Conservation (phyloP, 129 eudicot genomes). For the Chrysanthemum seticuspe region DNA sequence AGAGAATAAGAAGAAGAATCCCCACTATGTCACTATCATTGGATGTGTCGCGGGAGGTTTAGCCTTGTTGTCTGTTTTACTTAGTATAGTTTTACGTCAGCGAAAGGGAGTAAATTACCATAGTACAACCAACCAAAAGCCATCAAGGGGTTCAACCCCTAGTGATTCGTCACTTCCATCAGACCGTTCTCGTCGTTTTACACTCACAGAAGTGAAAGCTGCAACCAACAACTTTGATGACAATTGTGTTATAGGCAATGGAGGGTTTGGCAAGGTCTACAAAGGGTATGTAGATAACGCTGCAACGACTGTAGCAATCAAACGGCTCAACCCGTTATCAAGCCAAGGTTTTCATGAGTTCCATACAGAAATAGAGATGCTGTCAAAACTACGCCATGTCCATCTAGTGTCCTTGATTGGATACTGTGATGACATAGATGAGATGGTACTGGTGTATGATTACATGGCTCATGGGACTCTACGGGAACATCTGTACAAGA, state of each 20-base stretch:
- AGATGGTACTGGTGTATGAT: conserved; percentile 68
- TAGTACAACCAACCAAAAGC: conserved; percentile 43
- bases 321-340: conserved; percentile 46
- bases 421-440: conserved; percentile 50
- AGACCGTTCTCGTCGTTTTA: conserved; percentile 43
- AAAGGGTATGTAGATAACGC: conserved; percentile 42
- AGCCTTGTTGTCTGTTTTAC: neutral
- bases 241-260: conserved; percentile 43
- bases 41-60: conserved; percentile 31
- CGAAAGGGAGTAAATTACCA: neutral
- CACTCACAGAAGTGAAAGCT: conserved; percentile 39
- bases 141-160: conserved; percentile 30
- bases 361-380: conserved; percentile 52
- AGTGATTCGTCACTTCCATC: conserved; percentile 33
- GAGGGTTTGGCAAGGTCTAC: conserved; percentile 70
- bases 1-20: conserved; percentile 7
- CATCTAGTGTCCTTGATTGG: conserved; percentile 59
- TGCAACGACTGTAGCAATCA: conserved; percentile 43
- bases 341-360: conserved; percentile 63
- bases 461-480: conserved; percentile 62
- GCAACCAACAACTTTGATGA: conserved; percentile 46
- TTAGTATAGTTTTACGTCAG: neutral
- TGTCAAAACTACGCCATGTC: conserved; percentile 52
- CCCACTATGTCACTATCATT: neutral
- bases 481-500: conserved; percentile 52